Base-by-base conservation (phyloP, 805 yeast species). In the Candida rishiriensis region DNA sequence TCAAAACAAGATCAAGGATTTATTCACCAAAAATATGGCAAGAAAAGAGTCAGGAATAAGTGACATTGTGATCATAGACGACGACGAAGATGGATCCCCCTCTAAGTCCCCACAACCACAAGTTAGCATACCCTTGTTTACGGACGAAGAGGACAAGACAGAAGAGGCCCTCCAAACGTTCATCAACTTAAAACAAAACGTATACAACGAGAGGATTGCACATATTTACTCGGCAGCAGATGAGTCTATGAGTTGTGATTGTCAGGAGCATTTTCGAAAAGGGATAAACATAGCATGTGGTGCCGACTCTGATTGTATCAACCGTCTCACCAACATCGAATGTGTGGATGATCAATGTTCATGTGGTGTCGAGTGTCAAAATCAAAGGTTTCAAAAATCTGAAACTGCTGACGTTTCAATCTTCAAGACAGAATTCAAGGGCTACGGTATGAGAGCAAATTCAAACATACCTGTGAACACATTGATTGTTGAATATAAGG, bases 401-500 rank as follows among this genome's bases (percentile, higher is more conserved):
- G 77, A 83, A 61, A 87, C 84, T 61, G 86, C 96, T 1, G 55
- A 71, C 10, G 83, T 90, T n/a, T 79, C 86, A 29, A 85, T 93
- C n/a, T 79, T 91, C 45, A 73, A 77, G 51, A 89, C 99, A 1
- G 88, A 84, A 44, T 67, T 71, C 51, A 91, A 91, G 62, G 99
- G 99, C 1, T 91, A 77, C 59, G 99, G 99, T 34, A 79, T 91
- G 44, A 73, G 95, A 48, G 90, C 96, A 0, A 72, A 79, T 44
- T 63, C 57, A 4, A 71, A 68, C 41, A 70, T 93, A 12, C 66
- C 73, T 13, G 80, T 77, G 16, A 79, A 80, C 43, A 70, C 78
- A n/a, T 89, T 91, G 59, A 77, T 91, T 36, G 88, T 86, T 65
- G 99, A 91, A 66, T 91, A 91, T 66, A 79, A 86, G 40, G 99